phyloP scores from a whole-genome alignment of 257 asterid species.

The Fraxinus anomala region DNA sequence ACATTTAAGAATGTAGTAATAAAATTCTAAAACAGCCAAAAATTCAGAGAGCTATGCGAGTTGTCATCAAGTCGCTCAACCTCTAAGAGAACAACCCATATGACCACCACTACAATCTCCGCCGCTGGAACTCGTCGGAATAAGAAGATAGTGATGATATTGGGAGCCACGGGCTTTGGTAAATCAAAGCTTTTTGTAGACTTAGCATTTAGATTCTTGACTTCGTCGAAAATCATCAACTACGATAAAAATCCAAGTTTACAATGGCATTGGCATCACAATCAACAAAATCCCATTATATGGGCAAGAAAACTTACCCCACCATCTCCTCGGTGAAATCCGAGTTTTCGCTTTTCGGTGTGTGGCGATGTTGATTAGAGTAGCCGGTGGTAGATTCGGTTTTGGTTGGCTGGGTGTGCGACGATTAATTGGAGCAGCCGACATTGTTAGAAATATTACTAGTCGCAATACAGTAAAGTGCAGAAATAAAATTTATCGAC shows the following conservation, averaged over 20 bases:
- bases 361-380: too few relatives aligned
- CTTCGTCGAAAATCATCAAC: constrained; percentile 68
- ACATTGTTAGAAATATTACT: too few relatives aligned
- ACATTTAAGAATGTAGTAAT: too few relatives aligned
- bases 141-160: constrained; percentile 54
- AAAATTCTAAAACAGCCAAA: too few relatives aligned
- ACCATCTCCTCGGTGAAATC: constrained; percentile 76
- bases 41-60: too few relatives aligned
- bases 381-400: too few relatives aligned
- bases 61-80: too few relatives aligned
- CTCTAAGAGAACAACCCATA: background rate
- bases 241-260: constrained; percentile 84
- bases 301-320: constrained; percentile 58
- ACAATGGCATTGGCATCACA: constrained; percentile 64
- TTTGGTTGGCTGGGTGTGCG: too few relatives aligned
- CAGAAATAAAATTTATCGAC: too few relatives aligned
- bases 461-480: too few relatives aligned
- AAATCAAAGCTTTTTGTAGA: constrained; percentile 83
- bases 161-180: constrained; percentile 93
- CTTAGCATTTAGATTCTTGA: constrained; percentile 59
- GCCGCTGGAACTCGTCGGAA: constrained; percentile 29
- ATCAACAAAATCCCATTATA: constrained; percentile 68
- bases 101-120: constrained; percentile 34
- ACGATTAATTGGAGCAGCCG: too few relatives aligned
- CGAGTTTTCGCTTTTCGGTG: background rate